phyloP scores from a whole-genome alignment of 371 early-diverging fungal species.

The Mucor mucedo region DNA sequence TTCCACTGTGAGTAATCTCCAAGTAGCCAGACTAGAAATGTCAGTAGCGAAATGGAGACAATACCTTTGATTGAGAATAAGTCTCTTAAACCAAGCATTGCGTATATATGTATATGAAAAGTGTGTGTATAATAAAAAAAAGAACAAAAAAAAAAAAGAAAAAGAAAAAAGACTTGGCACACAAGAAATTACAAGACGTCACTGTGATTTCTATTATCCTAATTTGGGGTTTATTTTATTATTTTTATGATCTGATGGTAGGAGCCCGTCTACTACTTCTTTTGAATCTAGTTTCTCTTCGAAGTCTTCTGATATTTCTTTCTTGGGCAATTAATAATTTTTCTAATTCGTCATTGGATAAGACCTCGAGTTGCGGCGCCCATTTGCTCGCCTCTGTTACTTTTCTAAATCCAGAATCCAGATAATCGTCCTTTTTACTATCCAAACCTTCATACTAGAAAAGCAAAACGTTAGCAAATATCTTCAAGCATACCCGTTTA shows the following conservation, averaged over 20 bases:
- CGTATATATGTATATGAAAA: background rate
- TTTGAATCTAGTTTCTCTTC: conserved; percentile 44
- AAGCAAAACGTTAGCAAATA: background rate
- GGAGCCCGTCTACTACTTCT: conserved; percentile 27
- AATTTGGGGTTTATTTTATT: background rate
- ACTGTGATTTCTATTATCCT: background rate
- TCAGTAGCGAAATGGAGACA: conserved; percentile 10
- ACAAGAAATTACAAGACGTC: background rate
- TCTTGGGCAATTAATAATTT: conserved; percentile 80
- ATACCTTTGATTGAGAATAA: conserved; percentile 25
- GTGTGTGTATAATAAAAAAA: background rate
- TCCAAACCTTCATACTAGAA: conserved; percentile 35
- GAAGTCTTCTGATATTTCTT: conserved; percentile 65
- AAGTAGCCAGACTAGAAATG: conserved; percentile 14
- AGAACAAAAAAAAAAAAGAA: background rate
- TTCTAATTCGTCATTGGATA: conserved; percentile 84
- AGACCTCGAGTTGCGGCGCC: conserved; percentile 80
- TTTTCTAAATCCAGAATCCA: conserved; percentile 64
- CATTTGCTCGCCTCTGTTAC: conserved; percentile 75
- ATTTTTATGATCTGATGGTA: background rate
- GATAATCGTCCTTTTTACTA: conserved; percentile 43
- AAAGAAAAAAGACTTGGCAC: background rate
- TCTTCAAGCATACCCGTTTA: background rate
- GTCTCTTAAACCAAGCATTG: conserved; percentile 1
- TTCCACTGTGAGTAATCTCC: conserved; percentile 27